A percentile compares a stretch with the other conserved stretches of the same genome.
Evolutionary conservation across 495 filamentous ascomycete genomes (phyloP).

Genomic region (Mycothermus thermophilus): DNA sequence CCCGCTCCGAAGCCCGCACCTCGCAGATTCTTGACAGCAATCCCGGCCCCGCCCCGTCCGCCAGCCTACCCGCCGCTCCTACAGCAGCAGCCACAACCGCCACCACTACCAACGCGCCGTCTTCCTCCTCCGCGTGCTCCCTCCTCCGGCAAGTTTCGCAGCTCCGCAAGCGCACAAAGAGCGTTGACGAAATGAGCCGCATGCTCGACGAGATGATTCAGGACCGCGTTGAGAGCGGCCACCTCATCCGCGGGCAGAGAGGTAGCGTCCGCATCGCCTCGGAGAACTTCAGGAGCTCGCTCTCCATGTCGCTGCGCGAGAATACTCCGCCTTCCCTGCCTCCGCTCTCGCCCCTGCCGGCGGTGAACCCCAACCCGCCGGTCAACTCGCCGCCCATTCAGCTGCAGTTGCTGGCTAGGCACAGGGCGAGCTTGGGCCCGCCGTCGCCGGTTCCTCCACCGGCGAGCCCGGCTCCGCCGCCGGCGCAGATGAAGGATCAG

Average conservation of each 20-base stretch:
- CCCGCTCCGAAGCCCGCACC: slow-evolving; percentile 29
- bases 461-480: too few species aligned
- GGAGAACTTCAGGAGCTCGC: too few species aligned
- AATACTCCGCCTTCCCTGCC: slow-evolving; percentile 9
- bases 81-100: slow-evolving; percentile 22
- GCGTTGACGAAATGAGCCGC: slow-evolving; percentile 75
- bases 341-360: slow-evolving; percentile 2
- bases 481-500: background rate
- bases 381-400: slow-evolving; percentile 18
- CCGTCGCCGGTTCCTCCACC: too few species aligned
- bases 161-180: slow-evolving; percentile 44
- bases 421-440: slow-evolving; percentile 18
- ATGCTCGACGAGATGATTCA: slow-evolving; percentile 94
- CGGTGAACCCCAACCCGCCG: slow-evolving; percentile 9
- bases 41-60: slow-evolving; percentile 20
- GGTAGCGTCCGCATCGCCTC: slow-evolving; percentile 40
- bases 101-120: slow-evolving; percentile 23
- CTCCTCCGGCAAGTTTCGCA: slow-evolving; percentile 23
- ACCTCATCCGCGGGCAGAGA: slow-evolving; percentile 44
- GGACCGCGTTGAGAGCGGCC: slow-evolving; percentile 60
- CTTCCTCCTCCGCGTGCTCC: slow-evolving; percentile 5
- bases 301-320: too few species aligned
- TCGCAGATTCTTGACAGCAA: slow-evolving; percentile 31
- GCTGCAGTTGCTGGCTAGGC: slow-evolving; percentile 23
- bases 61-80: slow-evolving; percentile 24